Evolutionary conservation across 2,329 filamentous ascomycete genomes (phyloP).

Genomic region (Knoxdaviesia capensis): DNA sequence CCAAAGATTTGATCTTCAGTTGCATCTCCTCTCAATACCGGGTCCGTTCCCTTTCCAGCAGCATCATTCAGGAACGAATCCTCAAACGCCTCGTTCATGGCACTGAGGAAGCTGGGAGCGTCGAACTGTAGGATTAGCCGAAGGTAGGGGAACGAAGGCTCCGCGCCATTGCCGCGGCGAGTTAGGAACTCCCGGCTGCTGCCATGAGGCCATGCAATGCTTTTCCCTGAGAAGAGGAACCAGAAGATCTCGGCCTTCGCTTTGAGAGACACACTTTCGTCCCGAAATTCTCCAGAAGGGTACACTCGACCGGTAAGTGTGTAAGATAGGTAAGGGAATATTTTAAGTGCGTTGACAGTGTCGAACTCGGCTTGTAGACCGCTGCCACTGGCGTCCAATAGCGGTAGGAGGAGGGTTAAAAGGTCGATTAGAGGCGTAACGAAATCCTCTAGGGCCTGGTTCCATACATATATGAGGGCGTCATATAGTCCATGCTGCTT

Average conservation of each 20-base stretch:
- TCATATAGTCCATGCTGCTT: constrained; percentile 87
- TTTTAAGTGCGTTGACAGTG: constrained; percentile 55
- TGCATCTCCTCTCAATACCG: constrained; percentile 25
- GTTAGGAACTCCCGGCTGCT: constrained; percentile 41
- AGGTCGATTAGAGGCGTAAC: constrained; percentile 79
- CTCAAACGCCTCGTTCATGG: constrained; percentile 93
- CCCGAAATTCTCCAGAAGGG: constrained; percentile 59
- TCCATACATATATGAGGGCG: constrained; percentile 93
- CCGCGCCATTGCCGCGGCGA: constrained; percentile 29
- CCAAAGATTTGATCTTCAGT: constrained; percentile 47
- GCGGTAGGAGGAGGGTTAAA: constrained; percentile 42
- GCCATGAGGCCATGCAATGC: constrained; percentile 52
- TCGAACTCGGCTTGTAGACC: constrained; percentile 10
- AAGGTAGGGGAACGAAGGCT: constrained; percentile 71
- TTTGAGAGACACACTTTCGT: constrained; percentile 47
- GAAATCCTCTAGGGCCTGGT: constrained; percentile 72
- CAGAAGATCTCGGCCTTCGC: constrained; percentile 84
- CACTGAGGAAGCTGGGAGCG: constrained; percentile 79
- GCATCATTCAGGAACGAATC: constrained; percentile 80
- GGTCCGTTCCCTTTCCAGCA: constrained; percentile 39
- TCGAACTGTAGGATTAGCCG: constrained; percentile 74
- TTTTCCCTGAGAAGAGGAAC: constrained; percentile 78
- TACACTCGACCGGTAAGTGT: constrained; percentile 80
- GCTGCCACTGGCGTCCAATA: constrained; percentile 33
- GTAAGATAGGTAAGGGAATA: constrained; percentile 90